These are phyloP conservation scores for Solanum bulbocastanum DNA, from an alignment of 257 asterid species.

Conservation along the genomic window DNA sequence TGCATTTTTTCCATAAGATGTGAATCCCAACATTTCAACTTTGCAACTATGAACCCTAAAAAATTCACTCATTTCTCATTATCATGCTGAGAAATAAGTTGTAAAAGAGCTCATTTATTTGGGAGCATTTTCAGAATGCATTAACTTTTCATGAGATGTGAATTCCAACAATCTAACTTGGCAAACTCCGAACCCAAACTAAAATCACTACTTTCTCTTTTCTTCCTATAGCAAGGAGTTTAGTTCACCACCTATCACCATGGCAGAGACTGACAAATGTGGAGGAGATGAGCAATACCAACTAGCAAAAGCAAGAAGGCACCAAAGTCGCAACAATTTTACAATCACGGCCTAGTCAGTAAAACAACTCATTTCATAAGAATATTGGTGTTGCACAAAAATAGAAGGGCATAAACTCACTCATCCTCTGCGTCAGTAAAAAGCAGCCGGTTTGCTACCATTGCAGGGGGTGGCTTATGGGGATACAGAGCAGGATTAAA, in stretches of 20 bases:
- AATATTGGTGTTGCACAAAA: conserved; percentile 3
- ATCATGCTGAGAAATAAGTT: neutral
- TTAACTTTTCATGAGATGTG: neutral
- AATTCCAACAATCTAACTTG: neutral
- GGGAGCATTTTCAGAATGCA: neutral
- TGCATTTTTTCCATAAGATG: neutral
- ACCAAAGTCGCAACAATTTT: neutral
- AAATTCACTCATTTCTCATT: neutral
- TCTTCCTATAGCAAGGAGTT: neutral
- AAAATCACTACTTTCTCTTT: neutral
- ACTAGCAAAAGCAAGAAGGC: neutral
- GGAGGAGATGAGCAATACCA: neutral
- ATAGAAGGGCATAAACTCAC: conserved; percentile 63
- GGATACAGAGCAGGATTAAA: conserved; percentile 92
- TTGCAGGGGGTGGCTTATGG: conserved; percentile 76
- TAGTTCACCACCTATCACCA: neutral
- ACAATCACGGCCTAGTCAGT: neutral
- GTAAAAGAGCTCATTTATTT: neutral
- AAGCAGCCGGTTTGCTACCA: conserved; percentile 78
- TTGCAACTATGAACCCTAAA: neutral
- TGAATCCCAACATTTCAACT: neutral
- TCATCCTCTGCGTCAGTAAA: conserved; percentile 96
- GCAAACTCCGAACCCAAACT: neutral
- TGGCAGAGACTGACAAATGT: neutral
- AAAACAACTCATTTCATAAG: neutral